Conservation (phyloP, 2,329 filamentous ascomycete genomes). For the Colletotrichum cuscutae region DNA sequence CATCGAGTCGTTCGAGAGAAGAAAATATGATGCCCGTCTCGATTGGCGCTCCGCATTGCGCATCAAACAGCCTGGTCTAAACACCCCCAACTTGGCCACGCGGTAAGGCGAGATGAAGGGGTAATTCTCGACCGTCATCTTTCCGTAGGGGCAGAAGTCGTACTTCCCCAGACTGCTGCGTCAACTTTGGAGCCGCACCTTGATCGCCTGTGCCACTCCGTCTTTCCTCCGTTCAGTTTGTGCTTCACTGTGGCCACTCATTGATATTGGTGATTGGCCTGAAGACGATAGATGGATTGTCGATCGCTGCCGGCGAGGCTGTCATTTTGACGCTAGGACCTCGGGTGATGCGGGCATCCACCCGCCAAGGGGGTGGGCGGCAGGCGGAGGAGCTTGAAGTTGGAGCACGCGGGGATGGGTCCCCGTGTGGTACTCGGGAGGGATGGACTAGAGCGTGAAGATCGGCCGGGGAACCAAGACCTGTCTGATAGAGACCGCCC, state of each 20-base stretch:
- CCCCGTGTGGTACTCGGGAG: constrained; percentile 7
- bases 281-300: not conserved
- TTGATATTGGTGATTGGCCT: constrained; percentile 8
- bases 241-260: not conserved
- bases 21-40: not conserved
- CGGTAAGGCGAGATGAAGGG: not conserved
- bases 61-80: not conserved
- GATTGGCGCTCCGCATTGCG: not conserved
- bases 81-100: not conserved
- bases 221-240: not conserved
- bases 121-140: not conserved
- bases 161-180: not conserved
- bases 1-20: not conserved
- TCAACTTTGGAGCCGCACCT: constrained; percentile 1
- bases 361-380: constrained; percentile 7
- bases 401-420: constrained; percentile 17
- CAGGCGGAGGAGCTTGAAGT: not conserved
- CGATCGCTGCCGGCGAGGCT: constrained; percentile 30
- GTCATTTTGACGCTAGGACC: constrained; percentile 29
- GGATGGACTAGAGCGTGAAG: not conserved
- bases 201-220: not conserved
- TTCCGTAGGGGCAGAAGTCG: not conserved
- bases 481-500: not conserved
- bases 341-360: constrained; percentile 31
- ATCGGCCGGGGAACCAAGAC: constrained; percentile 4